Evolutionary conservation across 768 basidiomycete species (phyloP), one percentile per base, ranked within the genome.

Genomic region (Leucosporidium yakuticum): DNA sequence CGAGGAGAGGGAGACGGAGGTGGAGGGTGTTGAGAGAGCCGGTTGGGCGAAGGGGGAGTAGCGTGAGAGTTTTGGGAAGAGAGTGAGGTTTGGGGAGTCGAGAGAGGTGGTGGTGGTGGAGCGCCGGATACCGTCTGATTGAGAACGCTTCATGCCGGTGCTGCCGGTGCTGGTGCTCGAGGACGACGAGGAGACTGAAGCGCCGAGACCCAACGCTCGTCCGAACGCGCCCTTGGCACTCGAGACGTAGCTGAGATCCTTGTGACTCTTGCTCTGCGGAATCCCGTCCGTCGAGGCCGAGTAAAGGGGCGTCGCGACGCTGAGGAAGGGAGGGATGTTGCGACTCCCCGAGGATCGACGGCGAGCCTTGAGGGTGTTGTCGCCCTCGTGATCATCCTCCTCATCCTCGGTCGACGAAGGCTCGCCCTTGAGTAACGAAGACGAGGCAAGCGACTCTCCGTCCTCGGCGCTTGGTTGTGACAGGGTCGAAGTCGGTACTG

Each of bases 151-250:
- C 49, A 56, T 63, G 34, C 65, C 62, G 7, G 48, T 27, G 20
- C 47, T 63, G 32, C 65, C 7, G 0, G 21, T 47, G 31, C 32
- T 63, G 51, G 2, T 15, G 39, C 39, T 44, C 8, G 51, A n/a
- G 12, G 60, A 21, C 7, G 39, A 23, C 34, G 19, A 29, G 15
- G 50, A 32, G 21, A 20, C 34, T 4, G 74, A 62, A 8, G 60
- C 51, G 1, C 63, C 63, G 7, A 74, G 50, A 0, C 74, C 74
- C 2, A 75, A 63, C 5, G 72, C 74, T 4, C 74, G 69, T 0
- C 65, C 66, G 34, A 75, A 60, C 17, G 72, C 64, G 0, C 63
- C 68, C 12, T 65, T 67, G 29, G 69, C 74, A 0, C n/a, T 32
- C 0, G 68, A 64, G 27, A 65, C 61, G 51, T 71, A 72, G 21